Evolutionary conservation across 202 grass and related monocot genomes (phyloP), one percentile per base, ranked within the genome.

Genomic region (Bolboschoenoplectus hybrid): DNA sequence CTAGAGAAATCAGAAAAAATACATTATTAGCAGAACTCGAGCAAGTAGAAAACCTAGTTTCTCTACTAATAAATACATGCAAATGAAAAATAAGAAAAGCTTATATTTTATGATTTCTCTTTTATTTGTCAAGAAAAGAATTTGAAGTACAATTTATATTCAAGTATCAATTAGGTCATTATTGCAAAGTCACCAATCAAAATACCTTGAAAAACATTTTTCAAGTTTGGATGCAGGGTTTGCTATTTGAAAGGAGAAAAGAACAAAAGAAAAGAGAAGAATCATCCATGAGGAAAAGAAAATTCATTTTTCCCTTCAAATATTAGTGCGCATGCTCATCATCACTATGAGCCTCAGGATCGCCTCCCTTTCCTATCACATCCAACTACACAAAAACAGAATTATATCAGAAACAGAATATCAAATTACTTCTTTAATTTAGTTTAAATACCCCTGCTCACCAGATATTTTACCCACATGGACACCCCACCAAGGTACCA

Each of bases 291-390:
- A 9, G 26, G 68, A 47, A 41, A 43, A 71, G 12, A 14, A 55
- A 39, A 12, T 2, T 51, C 9, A 32, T 76, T 53, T 76, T 56
- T 78, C 11, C 1, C 61, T 36, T 83, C 43, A 84, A 55, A 38
- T 63, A 70, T 84, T 89, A 85, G 58, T 92, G 90, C 65, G 91
- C 58, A 9, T 91, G 79, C 0, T 97, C 78, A 14, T 92, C 88
- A 17, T 92, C 86, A 35, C 89, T 85, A 53, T 97, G 86, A 13
- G 84, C 92, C 70, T 91, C 94, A 66, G 92, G 94, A 46, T 77
- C 73, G 76, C 92, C 90, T 72, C 90, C 90, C 45, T 20, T 84
- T 79, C 89, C 94, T 41, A 94, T 90, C 83, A 94, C 92, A 63
- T 90, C 86, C 77, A 97, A 90, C 92, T 92, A 76, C 13, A 71